Evolutionary conservation across 805 yeast genomes (phyloP), one percentile per base, ranked within the genome.

Genomic region (Yarrowia keelungensis): DNA sequence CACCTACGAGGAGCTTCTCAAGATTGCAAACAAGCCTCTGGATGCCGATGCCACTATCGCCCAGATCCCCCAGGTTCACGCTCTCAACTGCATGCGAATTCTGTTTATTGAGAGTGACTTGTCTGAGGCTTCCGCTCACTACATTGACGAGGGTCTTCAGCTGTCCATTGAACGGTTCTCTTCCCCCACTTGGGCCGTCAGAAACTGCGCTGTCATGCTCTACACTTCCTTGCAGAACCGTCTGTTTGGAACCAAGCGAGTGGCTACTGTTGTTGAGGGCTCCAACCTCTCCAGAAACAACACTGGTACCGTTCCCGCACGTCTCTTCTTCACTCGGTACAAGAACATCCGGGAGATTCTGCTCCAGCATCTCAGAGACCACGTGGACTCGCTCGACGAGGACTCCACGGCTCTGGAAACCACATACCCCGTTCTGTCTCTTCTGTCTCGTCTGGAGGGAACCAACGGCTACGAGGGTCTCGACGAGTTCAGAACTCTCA

Each of bases 151-250:
- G 11, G 89, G 90, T 0, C 78, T 94, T 36, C 81, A 82, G 35
- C 76, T 91, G 22, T 82, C 96, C 0, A 81, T 95, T 51, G 73
- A 78, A 1, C 83, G 87, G 43, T 91, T 94, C 77, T 82, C 85
- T 0, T 86, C 90, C 1, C 79, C 83, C 1, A 81, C 87, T 32
- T 94, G 98, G 98, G 87, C 97, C 0, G 84, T 94, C 36, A 83
- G 97, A 75, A 94, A 94, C 76, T 91, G 98, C 77, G 92, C 97
- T 0, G 89, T 93, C 19, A 95, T 94, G 98, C 81, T 94, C 49
- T 94, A 92, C 76, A 88, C 97, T 0, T 87, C 97, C 0, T 78
- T 94, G 50, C 95, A 91, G 74, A 89, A 88, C 70, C 83, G 94
- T 70, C 75, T 95, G 5, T 93, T 94, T 78, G 96, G 96, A 1